These are phyloP conservation scores for Rhododendron kiyosumense DNA, from an alignment of 148 eudicot genomes.

Conservation along the genomic window DNA sequence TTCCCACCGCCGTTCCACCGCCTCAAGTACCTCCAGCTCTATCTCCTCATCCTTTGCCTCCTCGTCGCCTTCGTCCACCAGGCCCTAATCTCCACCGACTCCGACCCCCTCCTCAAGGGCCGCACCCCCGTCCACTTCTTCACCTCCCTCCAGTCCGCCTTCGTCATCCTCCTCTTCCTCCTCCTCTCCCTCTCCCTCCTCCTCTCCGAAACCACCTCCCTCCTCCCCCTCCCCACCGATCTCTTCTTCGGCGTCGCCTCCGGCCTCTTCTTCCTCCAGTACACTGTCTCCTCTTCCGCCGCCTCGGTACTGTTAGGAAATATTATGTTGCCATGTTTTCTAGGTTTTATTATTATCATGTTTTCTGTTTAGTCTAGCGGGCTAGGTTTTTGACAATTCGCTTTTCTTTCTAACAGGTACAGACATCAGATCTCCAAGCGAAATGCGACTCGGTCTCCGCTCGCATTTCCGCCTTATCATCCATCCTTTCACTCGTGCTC, in stretches of 20 bases:
- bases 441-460: conserved; percentile 48
- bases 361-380: background rate
- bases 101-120: conserved; percentile 76
- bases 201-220: conserved; percentile 46
- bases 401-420: conserved; percentile 12
- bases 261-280: conserved; percentile 49
- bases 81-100: conserved; percentile 33
- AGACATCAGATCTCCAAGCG: conserved; percentile 54
- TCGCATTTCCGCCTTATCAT: conserved; percentile 43
- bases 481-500: conserved; percentile 41
- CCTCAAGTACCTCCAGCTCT: conserved; percentile 48
- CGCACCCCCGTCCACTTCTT: conserved; percentile 66
- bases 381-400: background rate
- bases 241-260: conserved; percentile 65
- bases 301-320: conserved; percentile 15
- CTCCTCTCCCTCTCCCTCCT: conserved; percentile 44
- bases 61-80: conserved; percentile 46
- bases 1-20: conserved; percentile 9
- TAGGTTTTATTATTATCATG: background rate
- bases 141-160: conserved; percentile 66
- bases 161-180: conserved; percentile 59
- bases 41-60: conserved; percentile 40
- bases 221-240: conserved; percentile 49
- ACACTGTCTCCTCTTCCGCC: conserved; percentile 35
- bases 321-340: background rate